A percentile compares a stretch with the other conserved stretches of the same genome.
Evolutionary conservation across 805 yeast genomes (phyloP).

Genomic region (Saturnispora ahearnii): DNA sequence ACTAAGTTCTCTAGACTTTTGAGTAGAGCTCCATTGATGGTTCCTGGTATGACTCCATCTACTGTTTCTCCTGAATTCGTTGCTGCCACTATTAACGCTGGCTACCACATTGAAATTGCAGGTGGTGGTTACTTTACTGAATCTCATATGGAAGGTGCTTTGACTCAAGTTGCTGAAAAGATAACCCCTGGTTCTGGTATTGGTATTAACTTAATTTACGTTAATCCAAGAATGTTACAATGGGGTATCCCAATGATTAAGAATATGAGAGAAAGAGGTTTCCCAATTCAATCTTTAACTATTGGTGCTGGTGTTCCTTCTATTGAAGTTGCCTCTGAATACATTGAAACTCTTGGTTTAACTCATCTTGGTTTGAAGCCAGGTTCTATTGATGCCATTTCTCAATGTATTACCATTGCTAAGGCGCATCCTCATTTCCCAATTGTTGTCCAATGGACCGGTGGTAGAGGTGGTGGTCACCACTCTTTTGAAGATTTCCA

Average conservation of each 20-base stretch:
- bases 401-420: conserved; percentile 81
- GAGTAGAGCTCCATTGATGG: conserved; percentile 93
- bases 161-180: conserved; percentile 59
- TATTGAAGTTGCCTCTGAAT: conserved; percentile 92
- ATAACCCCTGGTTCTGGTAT: conserved; percentile 83
- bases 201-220: conserved; percentile 88
- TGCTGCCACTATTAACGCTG: conserved; percentile 89
- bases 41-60: conserved; percentile 99
- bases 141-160: conserved; percentile 59
- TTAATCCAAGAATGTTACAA: conserved; percentile 94
- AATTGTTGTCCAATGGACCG: conserved; percentile 97
- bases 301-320: conserved; percentile 99
- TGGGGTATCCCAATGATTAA: conserved; percentile 98
- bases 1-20: conserved; percentile 88
- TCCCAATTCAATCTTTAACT: conserved; percentile 91
- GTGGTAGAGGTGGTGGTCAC: conserved; percentile 99
- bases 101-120: conserved; percentile 94
- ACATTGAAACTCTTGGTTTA: conserved; percentile 84
- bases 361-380: conserved; percentile 96
- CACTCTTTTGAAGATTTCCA: conserved; percentile 99
- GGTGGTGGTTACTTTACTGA: conserved; percentile 97
- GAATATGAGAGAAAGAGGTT: conserved; percentile 80
- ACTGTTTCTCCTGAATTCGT: conserved; percentile 93
- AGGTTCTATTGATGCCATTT: conserved; percentile 90
- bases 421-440: conserved; percentile 96